Percentiles rank a stretch among this genome's conserved stretches.
Evolutionary conservation across 768 basidiomycete species (phyloP).

Genomic region (Piloderma croceum): DNA sequence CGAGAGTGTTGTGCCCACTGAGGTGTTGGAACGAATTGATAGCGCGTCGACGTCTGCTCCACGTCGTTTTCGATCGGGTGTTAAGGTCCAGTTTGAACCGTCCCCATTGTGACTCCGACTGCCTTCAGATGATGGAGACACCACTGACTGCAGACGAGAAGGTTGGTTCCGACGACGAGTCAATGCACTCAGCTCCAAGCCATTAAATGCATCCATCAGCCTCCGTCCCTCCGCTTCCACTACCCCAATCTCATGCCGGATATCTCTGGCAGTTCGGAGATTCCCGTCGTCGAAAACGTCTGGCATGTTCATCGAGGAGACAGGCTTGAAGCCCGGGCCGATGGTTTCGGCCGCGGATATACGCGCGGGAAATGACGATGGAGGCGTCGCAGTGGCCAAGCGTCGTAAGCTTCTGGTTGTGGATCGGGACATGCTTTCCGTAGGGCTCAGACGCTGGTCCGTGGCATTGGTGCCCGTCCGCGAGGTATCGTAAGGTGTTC

Average conservation of each 20-base stretch:
- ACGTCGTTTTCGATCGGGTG: too few species aligned
- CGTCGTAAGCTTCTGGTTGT: slow-evolving; percentile 41
- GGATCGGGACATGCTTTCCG: slow-evolving; percentile 30
- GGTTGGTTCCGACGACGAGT: slow-evolving; percentile 21
- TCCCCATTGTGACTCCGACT: too few species aligned
- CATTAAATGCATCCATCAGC: slow-evolving; percentile 75
- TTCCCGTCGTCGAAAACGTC: slow-evolving; percentile 51
- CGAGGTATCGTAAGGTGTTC: slow-evolving; percentile 29
- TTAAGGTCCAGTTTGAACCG: too few species aligned
- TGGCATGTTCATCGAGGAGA: slow-evolving; percentile 32
- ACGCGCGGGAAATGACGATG: slow-evolving; percentile 46
- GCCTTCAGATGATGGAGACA: not conserved
- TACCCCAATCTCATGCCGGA: slow-evolving; percentile 58
- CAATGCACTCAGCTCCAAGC: slow-evolving; percentile 66
- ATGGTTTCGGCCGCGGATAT: slow-evolving; percentile 23
- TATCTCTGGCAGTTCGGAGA: slow-evolving; percentile 53
- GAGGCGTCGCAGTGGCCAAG: slow-evolving; percentile 41
- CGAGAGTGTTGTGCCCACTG: slow-evolving; percentile 44
- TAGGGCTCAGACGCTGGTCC: slow-evolving; percentile 10
- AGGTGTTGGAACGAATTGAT: slow-evolving; percentile 51
- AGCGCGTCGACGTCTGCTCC: slow-evolving; percentile 29
- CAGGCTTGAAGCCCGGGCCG: slow-evolving; percentile 32
- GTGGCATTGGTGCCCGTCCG: too few species aligned
- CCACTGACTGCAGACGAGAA: not conserved
- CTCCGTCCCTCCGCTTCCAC: slow-evolving; percentile 69